Evolutionary conservation across 2,329 filamentous ascomycete genomes (phyloP).

Genomic region (Talaromyces amestolkiae): DNA sequence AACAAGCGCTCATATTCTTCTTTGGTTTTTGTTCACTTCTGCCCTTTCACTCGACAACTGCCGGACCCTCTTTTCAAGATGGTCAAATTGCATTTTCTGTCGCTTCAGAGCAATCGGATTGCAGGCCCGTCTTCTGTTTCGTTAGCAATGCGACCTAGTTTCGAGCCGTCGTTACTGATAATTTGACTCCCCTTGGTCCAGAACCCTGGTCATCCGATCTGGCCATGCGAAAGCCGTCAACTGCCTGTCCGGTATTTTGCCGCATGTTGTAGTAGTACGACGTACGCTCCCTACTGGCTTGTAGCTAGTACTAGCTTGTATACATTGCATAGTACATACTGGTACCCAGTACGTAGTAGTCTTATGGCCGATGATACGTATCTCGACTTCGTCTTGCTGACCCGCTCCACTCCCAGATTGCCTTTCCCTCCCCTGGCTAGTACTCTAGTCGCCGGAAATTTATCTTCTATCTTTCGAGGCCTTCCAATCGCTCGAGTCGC

Average conservation of each 20-base stretch:
- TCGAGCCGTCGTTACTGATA: too few relatives aligned
- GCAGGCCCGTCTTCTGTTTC: neutral
- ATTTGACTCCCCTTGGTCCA: neutral
- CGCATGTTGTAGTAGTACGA: neutral
- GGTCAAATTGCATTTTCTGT: neutral
- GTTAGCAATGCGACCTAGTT: neutral
- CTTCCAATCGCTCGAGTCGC: neutral
- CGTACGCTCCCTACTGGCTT: neutral
- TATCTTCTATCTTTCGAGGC: neutral
- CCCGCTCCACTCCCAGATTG: neutral
- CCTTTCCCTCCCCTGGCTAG: neutral
- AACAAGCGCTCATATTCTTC: neutral
- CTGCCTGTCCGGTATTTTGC: neutral
- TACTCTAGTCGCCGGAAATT: neutral
- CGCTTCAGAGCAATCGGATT: neutral
- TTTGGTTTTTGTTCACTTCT: neutral
- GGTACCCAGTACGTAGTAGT: neutral
- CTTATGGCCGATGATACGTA: slow-evolving; percentile 6
- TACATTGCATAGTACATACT: neutral
- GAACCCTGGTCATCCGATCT: slow-evolving; percentile 6
- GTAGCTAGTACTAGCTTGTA: neutral
- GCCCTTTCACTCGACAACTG: neutral
- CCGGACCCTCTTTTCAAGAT: neutral
- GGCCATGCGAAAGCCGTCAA: slow-evolving; percentile 3
- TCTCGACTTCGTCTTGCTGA: neutral